A percentile compares a stretch with the other conserved stretches of the same genome.
Conservation (phyloP, 257 asterid species). For the Jacaranda mimosifolia region DNA sequence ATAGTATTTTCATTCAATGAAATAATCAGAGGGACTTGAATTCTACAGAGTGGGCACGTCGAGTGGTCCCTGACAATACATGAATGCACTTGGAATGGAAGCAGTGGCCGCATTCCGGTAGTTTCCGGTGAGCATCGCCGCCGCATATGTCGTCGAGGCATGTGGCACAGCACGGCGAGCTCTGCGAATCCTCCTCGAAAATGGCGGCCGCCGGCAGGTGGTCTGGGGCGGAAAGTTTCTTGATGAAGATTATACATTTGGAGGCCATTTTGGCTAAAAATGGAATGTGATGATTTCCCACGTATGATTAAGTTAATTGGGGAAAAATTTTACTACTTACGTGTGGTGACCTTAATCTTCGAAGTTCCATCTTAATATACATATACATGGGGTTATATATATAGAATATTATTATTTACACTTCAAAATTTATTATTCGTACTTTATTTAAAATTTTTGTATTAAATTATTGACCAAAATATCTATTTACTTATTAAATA, state of each 20-base stretch:
- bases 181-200: background rate
- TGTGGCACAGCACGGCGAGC: constrained; percentile 30
- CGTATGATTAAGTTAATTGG: background rate
- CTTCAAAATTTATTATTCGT: no score
- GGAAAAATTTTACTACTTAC: no score
- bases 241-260: background rate
- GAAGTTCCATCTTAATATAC: no score
- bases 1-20: constrained; percentile 10
- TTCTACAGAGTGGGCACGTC: constrained; percentile 51
- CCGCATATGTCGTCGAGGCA: constrained; percentile 40
- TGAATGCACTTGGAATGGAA: constrained; percentile 47
- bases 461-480: no score
- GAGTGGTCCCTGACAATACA: constrained; percentile 40
- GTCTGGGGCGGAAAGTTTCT: constrained; percentile 11
- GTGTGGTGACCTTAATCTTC: no score
- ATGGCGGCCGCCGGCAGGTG: constrained; percentile 15
- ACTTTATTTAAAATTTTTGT: no score
- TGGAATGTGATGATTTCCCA: background rate
- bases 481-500: no score
- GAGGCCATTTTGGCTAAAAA: background rate
- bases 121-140: constrained; percentile 37
- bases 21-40: constrained; percentile 36
- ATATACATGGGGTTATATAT: no score
- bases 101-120: constrained; percentile 44
- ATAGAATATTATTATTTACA: no score